Percentiles rank a stretch among this genome's conserved stretches.
phyloP scores from a whole-genome alignment of 78 protist species.

The Anaeramoeba flamelloides region DNA sequence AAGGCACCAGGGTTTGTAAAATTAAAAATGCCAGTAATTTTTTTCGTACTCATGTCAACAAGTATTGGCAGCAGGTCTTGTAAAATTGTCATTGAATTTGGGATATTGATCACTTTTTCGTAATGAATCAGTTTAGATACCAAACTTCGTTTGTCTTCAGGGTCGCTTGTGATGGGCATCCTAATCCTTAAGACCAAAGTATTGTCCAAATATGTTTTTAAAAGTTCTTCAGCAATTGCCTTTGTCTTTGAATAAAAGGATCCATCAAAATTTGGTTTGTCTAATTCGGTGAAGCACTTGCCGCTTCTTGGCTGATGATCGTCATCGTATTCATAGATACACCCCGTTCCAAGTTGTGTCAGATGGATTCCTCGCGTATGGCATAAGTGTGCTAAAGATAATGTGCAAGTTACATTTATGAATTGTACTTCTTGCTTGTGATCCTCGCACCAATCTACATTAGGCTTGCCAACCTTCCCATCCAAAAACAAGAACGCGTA shows the following conservation, averaged over 20 bases:
- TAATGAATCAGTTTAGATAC: slow-evolving; percentile 25
- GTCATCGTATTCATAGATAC: slow-evolving; percentile 67
- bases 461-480: slow-evolving; percentile 52
- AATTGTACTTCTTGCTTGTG: slow-evolving; percentile 35
- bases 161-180: slow-evolving; percentile 64
- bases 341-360: slow-evolving; percentile 69
- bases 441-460: slow-evolving; percentile 70
- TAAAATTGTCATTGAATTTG: slow-evolving; percentile 57
- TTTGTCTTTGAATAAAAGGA: slow-evolving; percentile 60
- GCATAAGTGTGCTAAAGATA: slow-evolving; percentile 34
- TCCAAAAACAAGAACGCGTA: not conserved
- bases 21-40: slow-evolving; percentile 42
- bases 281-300: slow-evolving; percentile 50
- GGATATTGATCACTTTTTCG: slow-evolving; percentile 44
- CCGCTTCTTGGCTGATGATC: slow-evolving; percentile 26
- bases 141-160: slow-evolving; percentile 38
- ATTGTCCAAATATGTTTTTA: slow-evolving; percentile 21
- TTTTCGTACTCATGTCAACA: slow-evolving; percentile 41
- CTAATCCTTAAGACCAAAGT: slow-evolving; percentile 50
- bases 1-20: slow-evolving; percentile 63
- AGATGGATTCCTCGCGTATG: slow-evolving; percentile 30
- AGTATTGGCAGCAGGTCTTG: slow-evolving; percentile 51
- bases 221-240: slow-evolving; percentile 36
- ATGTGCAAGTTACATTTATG: slow-evolving; percentile 46
- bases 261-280: slow-evolving; percentile 52